Evolutionary conservation across 345 rosid species (phyloP).

Genomic region (Melaleuca quinquenervia): DNA sequence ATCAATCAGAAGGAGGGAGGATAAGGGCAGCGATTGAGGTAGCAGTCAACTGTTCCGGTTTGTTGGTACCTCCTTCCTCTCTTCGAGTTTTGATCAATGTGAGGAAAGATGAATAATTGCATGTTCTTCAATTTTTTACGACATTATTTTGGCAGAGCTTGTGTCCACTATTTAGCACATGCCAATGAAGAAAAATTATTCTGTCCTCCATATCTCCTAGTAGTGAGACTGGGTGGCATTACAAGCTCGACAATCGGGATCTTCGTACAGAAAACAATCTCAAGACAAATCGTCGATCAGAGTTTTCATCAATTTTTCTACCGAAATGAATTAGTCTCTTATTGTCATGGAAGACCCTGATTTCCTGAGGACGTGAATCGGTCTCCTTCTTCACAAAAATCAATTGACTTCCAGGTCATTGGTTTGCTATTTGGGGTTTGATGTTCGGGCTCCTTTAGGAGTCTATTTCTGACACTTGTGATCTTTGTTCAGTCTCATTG

Average conservation of each 20-base stretch:
- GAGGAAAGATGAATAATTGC: not conserved
- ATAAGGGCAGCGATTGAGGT: not conserved
- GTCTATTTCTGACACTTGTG: not conserved
- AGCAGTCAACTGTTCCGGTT: not conserved
- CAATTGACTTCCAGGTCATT: not conserved
- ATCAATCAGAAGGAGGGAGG: not conserved
- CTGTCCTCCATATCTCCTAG: not conserved
- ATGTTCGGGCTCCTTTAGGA: not conserved
- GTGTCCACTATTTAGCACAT: not conserved
- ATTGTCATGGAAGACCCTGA: not conserved
- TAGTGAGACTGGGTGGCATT: not conserved
- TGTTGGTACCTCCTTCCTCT: not conserved
- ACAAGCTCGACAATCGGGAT: not conserved
- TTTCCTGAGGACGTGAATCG: not conserved
- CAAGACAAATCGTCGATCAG: rapidly evolving
- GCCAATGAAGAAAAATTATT: not conserved
- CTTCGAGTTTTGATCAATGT: not conserved
- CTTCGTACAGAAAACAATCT: not conserved
- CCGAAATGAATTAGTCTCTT: not conserved
- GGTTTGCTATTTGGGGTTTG: not conserved
- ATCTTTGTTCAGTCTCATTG: not conserved
- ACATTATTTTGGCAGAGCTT: not conserved
- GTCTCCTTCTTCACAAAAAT: not conserved
- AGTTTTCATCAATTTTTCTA: not conserved
- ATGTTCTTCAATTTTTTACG: not conserved